These are phyloP conservation scores for Silene noctiflora DNA, from an alignment of 179 eudicot species.

Conservation along the genomic window DNA sequence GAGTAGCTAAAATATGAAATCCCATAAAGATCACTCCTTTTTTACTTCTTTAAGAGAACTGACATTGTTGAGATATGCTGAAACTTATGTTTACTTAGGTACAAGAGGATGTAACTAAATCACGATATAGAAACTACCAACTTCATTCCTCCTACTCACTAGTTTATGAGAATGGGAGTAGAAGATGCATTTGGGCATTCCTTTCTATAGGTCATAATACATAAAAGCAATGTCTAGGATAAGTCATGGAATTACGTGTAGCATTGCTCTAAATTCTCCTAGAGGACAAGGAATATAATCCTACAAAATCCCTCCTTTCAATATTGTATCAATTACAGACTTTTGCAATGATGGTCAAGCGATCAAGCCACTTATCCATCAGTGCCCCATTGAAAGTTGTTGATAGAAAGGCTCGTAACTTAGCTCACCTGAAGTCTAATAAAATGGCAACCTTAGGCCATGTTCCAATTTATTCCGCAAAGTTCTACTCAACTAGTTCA, in stretches of 20 bases:
- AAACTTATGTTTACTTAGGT: neutral
- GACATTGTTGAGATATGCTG: neutral
- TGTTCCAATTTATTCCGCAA: neutral
- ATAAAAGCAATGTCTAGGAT: neutral
- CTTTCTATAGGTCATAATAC: neutral
- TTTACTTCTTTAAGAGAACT: neutral
- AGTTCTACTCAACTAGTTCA: neutral
- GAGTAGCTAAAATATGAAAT: neutral
- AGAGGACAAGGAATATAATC: neutral
- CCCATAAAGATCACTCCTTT: slow-evolving; percentile 9
- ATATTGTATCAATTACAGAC: neutral
- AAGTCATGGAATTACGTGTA: neutral
- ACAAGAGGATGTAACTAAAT: neutral
- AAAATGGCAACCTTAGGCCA: neutral
- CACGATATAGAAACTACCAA: neutral
- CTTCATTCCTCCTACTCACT: neutral
- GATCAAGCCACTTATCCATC: neutral
- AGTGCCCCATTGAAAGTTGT: neutral
- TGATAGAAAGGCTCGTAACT: neutral
- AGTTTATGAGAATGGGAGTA: neutral
- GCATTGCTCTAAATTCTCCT: neutral
- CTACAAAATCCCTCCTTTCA: neutral
- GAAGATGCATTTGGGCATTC: neutral
- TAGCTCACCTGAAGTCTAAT: neutral
- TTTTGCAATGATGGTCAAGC: neutral